phyloP scores from a whole-genome alignment of 495 filamentous ascomycete genomes.

The Daldinia decipiens region DNA sequence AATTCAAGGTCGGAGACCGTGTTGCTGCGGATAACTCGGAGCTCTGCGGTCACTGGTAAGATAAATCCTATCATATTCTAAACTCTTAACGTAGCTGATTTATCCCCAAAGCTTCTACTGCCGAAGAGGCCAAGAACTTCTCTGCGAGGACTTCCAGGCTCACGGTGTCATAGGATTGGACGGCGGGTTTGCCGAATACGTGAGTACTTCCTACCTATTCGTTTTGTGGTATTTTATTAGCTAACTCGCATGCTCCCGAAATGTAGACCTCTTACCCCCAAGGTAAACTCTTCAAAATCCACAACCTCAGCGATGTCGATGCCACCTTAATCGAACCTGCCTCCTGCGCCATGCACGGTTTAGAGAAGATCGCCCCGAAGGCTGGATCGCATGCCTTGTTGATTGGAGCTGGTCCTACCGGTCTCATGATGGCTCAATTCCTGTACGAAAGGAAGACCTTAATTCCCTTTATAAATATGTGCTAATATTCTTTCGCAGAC shows the following conservation, averaged over 20 bases:
- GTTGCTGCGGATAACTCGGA: constrained; percentile 70
- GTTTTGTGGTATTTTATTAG: neutral
- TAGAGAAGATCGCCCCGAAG: constrained; percentile 77
- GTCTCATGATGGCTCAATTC: constrained; percentile 58
- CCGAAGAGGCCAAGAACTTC: constrained; percentile 71
- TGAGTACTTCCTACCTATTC: constrained; percentile 53
- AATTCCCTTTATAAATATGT: neutral
- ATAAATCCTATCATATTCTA: neutral
- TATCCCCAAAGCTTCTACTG: constrained; percentile 67
- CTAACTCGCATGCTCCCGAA: constrained; percentile 7
- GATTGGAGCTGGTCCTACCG: constrained; percentile 77
- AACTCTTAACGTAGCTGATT: constrained; percentile 13
- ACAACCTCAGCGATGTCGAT: constrained; percentile 74
- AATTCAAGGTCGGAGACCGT: constrained; percentile 72
- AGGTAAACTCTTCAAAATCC: constrained; percentile 74
- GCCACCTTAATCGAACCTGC: constrained; percentile 79
- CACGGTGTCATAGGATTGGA: constrained; percentile 70
- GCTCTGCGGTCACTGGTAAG: constrained; percentile 70
- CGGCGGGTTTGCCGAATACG: constrained; percentile 77
- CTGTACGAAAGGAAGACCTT: constrained; percentile 24
- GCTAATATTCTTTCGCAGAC: constrained; percentile 32
- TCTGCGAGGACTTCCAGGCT: constrained; percentile 75
- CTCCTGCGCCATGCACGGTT: constrained; percentile 74
- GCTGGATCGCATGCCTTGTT: constrained; percentile 72
- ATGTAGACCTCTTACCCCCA: constrained; percentile 58